Conservation (phyloP, 345 rosid genomes). For the Citrus sp. region DNA sequence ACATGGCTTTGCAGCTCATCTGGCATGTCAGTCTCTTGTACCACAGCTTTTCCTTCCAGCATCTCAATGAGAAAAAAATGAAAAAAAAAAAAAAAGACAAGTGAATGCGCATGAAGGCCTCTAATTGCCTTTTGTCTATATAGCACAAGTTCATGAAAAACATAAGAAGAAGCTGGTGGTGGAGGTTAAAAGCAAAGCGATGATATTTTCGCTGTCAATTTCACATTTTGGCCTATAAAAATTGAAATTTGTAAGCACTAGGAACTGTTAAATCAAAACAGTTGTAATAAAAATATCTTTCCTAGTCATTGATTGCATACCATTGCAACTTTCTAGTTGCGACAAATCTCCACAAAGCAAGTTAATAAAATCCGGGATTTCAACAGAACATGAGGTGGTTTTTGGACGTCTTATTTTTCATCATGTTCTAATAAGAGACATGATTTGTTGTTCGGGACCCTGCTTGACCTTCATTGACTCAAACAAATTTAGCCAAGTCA, state of each 20-base stretch:
- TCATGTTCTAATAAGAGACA: not conserved
- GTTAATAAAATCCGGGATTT: not conserved
- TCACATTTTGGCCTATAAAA: not conserved
- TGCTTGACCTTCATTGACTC: no score
- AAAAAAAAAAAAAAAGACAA: not conserved
- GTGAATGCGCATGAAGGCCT: not conserved
- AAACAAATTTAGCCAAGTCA: not conserved
- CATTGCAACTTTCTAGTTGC: not conserved
- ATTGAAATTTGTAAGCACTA: not conserved
- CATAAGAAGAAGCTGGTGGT: conserved; percentile 11
- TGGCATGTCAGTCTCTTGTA: conserved; percentile 49
- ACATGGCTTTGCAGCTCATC: conserved; percentile 38
- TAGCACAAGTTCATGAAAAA: not conserved
- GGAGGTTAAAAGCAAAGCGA: not conserved
- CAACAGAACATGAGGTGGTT: not conserved
- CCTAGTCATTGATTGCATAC: not conserved
- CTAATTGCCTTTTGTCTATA: not conserved
- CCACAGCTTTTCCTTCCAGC: conserved; percentile 49
- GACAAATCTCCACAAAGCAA: conserved; percentile 4
- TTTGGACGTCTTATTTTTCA: not conserved
- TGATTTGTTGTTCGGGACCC: no score
- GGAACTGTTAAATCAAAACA: conserved; percentile 24
- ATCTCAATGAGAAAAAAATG: conserved; percentile 16
- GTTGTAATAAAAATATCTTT: conserved; percentile 22
- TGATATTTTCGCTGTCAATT: conserved; percentile 9